These are phyloP conservation scores for Clonostachys sp. DNA, from an alignment of 2,329 filamentous ascomycete species.

Conservation along the genomic window DNA sequence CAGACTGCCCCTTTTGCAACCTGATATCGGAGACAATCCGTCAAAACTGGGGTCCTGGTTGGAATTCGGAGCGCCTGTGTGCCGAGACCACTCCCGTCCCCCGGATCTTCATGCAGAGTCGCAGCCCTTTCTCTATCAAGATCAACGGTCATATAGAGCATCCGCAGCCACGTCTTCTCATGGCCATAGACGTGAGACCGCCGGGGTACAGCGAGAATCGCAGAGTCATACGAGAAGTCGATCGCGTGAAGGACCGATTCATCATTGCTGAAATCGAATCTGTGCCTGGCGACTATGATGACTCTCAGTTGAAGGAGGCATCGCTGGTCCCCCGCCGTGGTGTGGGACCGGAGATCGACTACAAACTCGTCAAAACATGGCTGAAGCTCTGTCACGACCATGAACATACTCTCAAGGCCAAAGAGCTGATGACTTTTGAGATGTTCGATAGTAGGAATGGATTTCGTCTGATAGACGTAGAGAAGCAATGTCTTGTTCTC, in stretches of 20 bases:
- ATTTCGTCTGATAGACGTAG: constrained; percentile 5
- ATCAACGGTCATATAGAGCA: not conserved
- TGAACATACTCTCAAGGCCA: constrained; percentile 1
- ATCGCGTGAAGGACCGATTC: constrained; percentile 4
- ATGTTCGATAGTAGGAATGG: constrained; percentile 1
- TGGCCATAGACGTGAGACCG: constrained; percentile 1
- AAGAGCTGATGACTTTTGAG: constrained; percentile 1
- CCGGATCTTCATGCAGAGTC: constrained; percentile 3
- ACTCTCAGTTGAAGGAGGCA: not conserved
- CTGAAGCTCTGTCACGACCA: constrained; percentile 2
- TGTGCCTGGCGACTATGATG: not conserved
- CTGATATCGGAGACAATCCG: constrained; percentile 1
- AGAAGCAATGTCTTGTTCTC: constrained; percentile 3
- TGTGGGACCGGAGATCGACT: not conserved
- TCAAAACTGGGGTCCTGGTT: constrained; percentile 1
- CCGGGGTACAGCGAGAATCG: constrained; percentile 3
- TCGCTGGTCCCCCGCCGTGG: not conserved
- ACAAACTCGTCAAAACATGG: constrained; percentile 3
- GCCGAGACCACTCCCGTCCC: not conserved
- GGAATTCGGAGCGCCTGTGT: constrained; percentile 1
- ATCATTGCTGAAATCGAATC: constrained; percentile 6
- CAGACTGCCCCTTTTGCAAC: constrained; percentile 3
- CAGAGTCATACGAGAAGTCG: constrained; percentile 3
- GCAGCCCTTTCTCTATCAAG: constrained; percentile 2
- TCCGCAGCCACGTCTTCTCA: constrained; percentile 3